These are phyloP conservation scores for Auxenochlorella pyrenoidosa DNA, from an alignment of 139 green algal species.

Conservation along the genomic window DNA sequence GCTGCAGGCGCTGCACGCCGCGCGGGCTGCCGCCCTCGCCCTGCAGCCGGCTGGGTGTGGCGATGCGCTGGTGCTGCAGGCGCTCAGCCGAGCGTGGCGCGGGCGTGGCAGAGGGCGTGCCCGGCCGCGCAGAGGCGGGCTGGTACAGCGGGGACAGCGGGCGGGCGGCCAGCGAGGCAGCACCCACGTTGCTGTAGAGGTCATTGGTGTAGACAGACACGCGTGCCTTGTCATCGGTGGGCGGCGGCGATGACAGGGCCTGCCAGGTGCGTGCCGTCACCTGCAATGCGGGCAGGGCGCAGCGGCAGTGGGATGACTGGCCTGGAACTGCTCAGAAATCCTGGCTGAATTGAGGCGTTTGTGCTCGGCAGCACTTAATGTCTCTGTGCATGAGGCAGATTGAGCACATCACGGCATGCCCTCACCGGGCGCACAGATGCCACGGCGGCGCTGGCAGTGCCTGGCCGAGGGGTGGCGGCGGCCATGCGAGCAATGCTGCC, in stretches of 20 bases:
- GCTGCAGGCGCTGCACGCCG: background rate
- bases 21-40: background rate
- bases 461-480: background rate
- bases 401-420: background rate
- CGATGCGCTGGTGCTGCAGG: conserved; percentile 36
- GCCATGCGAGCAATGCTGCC: background rate
- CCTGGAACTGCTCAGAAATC: no score
- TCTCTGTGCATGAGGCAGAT: background rate
- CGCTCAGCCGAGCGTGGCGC: background rate
- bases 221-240: no score
- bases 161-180: background rate
- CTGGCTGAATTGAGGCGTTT: background rate
- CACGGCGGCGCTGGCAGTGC: background rate
- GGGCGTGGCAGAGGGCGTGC: background rate
- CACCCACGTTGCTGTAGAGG: background rate
- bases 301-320: no score
- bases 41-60: conserved; percentile 29
- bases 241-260: background rate
- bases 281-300: background rate
- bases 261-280: conserved; percentile 41
- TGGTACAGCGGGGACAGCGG: conserved; percentile 6
- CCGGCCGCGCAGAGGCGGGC: background rate
- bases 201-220: conserved; percentile 36
- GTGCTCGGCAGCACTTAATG: background rate
- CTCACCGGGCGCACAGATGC: background rate